These are phyloP conservation scores for Phialophora verrucosa DNA, from an alignment of 2,329 filamentous ascomycete species.

Conservation along the genomic window DNA sequence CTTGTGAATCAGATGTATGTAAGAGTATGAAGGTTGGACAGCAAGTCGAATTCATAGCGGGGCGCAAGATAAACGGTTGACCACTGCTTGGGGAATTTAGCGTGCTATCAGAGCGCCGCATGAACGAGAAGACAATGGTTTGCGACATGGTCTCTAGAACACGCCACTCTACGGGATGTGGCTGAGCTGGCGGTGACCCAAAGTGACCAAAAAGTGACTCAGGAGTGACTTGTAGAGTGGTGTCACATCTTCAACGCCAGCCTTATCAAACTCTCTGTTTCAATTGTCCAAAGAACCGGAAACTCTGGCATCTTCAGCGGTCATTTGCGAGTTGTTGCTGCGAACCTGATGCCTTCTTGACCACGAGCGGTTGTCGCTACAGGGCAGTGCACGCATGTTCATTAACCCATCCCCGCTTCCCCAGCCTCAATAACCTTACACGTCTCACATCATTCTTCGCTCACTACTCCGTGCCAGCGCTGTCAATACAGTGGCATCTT, in stretches of 20 bases:
- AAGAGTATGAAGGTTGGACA: constrained; percentile 11
- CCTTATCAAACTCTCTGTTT: background rate
- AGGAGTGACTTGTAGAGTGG: too few relatives aligned
- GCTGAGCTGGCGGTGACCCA: background rate
- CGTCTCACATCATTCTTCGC: background rate
- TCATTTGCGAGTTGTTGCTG: too few relatives aligned
- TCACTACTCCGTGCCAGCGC: background rate
- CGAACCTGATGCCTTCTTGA: background rate
- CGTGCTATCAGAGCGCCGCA: background rate
- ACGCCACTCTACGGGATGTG: background rate
- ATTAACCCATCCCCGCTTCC: background rate
- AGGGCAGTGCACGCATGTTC: background rate
- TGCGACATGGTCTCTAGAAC: background rate
- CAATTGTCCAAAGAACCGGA: background rate
- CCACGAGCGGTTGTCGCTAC: background rate
- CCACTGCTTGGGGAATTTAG: background rate
- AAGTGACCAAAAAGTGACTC: background rate
- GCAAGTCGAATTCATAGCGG: constrained; percentile 14
- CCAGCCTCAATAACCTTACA: background rate
- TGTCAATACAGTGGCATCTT: background rate
- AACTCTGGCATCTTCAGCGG: background rate
- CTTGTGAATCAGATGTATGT: constrained; percentile 8
- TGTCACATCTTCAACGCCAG: background rate
- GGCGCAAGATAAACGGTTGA: constrained; percentile 1
- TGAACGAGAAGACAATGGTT: background rate